These are phyloP conservation scores for Oenanthe sinensis DNA, from an alignment of 129 eudicot genomes.

Conservation along the genomic window DNA sequence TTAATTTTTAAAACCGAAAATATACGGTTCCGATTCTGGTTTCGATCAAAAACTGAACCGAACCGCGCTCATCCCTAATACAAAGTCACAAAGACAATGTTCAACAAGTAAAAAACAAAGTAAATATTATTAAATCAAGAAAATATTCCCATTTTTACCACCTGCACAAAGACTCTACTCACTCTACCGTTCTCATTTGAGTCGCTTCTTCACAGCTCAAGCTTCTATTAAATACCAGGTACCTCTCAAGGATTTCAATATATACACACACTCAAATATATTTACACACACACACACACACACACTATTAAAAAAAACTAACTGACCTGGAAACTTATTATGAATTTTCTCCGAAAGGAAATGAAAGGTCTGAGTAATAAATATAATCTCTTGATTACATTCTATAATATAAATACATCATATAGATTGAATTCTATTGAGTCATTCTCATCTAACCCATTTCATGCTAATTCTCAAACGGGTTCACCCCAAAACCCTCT, in stretches of 20 bases:
- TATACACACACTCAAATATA: too few relatives aligned
- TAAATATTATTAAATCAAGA: background rate
- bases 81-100: background rate
- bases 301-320: background rate
- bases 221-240: background rate
- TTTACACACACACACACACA: too few relatives aligned
- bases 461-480: conserved; percentile 10
- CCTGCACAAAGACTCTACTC: background rate
- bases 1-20: too few relatives aligned
- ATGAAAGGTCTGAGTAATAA: conserved; percentile 6
- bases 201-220: background rate
- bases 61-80: too few relatives aligned
- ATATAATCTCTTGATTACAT: background rate
- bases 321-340: background rate
- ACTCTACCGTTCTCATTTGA: background rate
- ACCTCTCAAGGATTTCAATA: background rate
- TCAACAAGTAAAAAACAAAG: background rate
- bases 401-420: background rate
- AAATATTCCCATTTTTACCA: background rate
- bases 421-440: conserved; percentile 1
- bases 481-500: conserved; percentile 15
- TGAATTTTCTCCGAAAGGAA: background rate
- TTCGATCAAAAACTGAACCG: too few relatives aligned
- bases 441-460: conserved; percentile 4
- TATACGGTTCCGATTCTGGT: too few relatives aligned